Base-by-base conservation (phyloP, 2,329 filamentous ascomycete species). In the Orbilia blumenaviensis region DNA sequence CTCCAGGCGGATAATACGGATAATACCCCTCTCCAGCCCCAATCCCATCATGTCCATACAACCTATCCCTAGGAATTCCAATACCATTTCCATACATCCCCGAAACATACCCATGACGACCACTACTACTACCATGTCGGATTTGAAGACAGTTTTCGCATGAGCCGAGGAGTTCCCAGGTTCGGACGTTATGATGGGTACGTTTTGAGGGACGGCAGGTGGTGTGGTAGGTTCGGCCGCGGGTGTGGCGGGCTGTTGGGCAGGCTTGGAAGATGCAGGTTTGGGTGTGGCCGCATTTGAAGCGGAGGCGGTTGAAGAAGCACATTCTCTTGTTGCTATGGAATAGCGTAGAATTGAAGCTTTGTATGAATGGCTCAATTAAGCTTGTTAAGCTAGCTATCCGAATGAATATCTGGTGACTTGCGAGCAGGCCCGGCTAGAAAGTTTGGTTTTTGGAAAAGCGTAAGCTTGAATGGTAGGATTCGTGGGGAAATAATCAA, bases 281-380 rank as follows among this genome's bases (percentile, higher is more conserved):
- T 75, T 75, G 69, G 41, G 58, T 58, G 56, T 75, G 62, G 44
- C 69, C 69, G 69, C 69, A 75, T 67, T 67, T 66, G 63, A 75
- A 75, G 46, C 69, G 62, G 62, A 75, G 56, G 63, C 69, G 63
- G 56, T 75, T 75, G 69, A 75, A 75, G 63, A 75, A 75, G 69
- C 69, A 75, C 69, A 74, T 73, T 21, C 5, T 58, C 12, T 64
- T 25, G 34, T 25, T 46, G 29, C 4, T 34, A 8, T 8, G 32
- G 32, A 34, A 18, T 54, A 27, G 48, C 9, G 7, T 48, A 9
- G 42, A 12, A 23, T 5, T 48, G 23, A 18, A 23, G 16, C 16
- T 48, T 2, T n/a, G n/a, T n/a, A n/a, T n/a, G n/a, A n/a, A n/a
- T n/a, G n/a, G n/a, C n/a, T n/a, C n/a, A n/a, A n/a, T n/a, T n/a